Evolutionary conservation across 2,329 filamentous ascomycete species (phyloP).

Genomic region (Tolypocladium sp.): DNA sequence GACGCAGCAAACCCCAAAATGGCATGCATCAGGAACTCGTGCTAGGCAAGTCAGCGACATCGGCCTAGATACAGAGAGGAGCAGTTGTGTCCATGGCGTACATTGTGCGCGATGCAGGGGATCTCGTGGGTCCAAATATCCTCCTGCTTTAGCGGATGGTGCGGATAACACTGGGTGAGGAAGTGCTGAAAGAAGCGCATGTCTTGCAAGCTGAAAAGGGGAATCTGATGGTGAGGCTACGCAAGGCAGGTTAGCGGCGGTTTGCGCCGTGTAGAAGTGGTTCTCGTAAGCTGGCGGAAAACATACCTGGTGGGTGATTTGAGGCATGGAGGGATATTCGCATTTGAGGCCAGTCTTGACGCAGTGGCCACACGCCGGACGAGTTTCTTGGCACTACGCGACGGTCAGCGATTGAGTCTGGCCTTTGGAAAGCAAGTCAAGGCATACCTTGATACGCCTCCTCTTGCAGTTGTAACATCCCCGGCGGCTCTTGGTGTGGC

Average conservation of each 20-base stretch:
- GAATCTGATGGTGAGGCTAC: constrained; percentile 48
- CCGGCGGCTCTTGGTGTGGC: constrained; percentile 56
- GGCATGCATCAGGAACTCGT: constrained; percentile 62
- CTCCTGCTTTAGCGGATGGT: constrained; percentile 56
- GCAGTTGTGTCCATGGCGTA: constrained; percentile 22
- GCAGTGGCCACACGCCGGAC: constrained; percentile 54
- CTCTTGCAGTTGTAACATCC: constrained; percentile 62
- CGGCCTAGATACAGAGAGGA: neutral
- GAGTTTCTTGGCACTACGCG: constrained; percentile 54
- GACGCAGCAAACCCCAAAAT: constrained; percentile 61
- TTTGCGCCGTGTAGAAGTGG: neutral
- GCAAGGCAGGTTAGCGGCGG: neutral
- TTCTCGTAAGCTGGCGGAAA: neutral
- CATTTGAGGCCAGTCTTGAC: constrained; percentile 52
- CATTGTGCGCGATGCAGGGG: constrained; percentile 57
- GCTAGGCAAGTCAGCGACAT: constrained; percentile 23
- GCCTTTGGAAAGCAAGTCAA: neutral
- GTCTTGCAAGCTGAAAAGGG: constrained; percentile 50
- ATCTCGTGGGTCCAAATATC: constrained; percentile 59
- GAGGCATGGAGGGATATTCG: constrained; percentile 47
- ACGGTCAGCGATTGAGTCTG: neutral
- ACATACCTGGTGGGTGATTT: constrained; percentile 40
- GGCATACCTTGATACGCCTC: constrained; percentile 50
- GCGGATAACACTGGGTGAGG: constrained; percentile 50
- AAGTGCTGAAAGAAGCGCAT: constrained; percentile 65